A percentile compares a stretch with the other conserved stretches of the same genome.
These are phyloP conservation scores for Candida tropicalis DNA, from an alignment of 1,139 yeast species.

Conservation along the genomic window DNA sequence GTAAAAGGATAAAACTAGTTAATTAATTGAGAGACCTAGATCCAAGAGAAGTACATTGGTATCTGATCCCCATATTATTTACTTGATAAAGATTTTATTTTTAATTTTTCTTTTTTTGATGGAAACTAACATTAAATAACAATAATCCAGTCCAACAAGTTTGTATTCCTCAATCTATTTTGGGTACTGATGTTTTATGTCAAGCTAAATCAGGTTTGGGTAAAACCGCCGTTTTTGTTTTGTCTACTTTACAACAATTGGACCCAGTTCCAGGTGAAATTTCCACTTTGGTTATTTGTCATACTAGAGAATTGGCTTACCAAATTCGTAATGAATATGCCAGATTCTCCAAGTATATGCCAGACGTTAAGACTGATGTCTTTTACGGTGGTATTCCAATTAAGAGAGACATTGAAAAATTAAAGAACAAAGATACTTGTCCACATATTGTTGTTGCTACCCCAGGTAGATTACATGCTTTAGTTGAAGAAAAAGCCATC, in stretches of 20 bases:
- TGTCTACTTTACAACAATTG: conserved; percentile 93
- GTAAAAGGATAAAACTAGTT: conserved; percentile 34
- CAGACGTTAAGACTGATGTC: conserved; percentile 95
- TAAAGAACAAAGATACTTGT: conserved; percentile 90
- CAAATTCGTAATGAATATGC: conserved; percentile 97
- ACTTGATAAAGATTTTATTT: no score
- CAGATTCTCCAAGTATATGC: conserved; percentile 97
- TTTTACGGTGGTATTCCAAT: conserved; percentile 96
- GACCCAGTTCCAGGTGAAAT: conserved; percentile 98
- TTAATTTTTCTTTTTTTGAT: no score
- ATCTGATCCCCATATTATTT: no score
- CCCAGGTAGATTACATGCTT: conserved; percentile 96
- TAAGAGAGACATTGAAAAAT: conserved; percentile 80
- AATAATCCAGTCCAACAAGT: conserved; percentile 80
- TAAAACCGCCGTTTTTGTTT: conserved; percentile 97
- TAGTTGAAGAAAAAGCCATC: conserved; percentile 87
- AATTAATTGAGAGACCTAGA: no score
- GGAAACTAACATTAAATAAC: neutral
- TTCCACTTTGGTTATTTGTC: conserved; percentile 91
- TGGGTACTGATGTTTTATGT: conserved; percentile 97
- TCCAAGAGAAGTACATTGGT: no score
- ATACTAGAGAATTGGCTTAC: conserved; percentile 97
- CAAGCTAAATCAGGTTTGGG: conserved; percentile 99
- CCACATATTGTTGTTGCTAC: conserved; percentile 98
- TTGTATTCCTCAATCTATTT: conserved; percentile 96